Conservation (phyloP, 257 asterid genomes). For the Fraxinus anomala region DNA sequence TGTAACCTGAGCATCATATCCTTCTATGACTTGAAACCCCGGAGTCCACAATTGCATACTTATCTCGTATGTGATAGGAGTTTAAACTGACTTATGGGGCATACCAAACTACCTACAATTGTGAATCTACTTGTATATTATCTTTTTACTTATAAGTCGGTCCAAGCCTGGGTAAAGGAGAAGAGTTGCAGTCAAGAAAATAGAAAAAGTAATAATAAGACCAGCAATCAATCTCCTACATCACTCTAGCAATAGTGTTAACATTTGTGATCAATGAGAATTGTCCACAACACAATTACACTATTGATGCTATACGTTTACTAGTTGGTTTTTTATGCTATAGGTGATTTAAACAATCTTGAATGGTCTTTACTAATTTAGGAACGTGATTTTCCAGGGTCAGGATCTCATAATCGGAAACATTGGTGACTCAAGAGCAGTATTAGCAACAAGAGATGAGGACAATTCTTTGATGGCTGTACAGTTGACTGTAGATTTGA, state of each 20-base stretch:
- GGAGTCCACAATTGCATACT: neutral
- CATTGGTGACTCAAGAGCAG: constrained; percentile 96
- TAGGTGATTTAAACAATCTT: neutral
- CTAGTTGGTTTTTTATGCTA: neutral
- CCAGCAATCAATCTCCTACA: neutral
- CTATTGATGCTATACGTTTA: neutral
- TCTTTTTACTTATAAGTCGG: neutral
- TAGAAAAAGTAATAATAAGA: neutral
- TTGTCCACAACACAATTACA: neutral
- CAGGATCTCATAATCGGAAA: constrained; percentile 89
- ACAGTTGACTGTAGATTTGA: constrained; percentile 96
- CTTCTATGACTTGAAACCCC: neutral
- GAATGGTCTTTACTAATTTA: neutral
- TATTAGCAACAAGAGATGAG: constrained; percentile 78
- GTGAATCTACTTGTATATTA: neutral
- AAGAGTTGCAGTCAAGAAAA: neutral
- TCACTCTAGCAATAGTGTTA: neutral
- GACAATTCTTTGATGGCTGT: constrained; percentile 72
- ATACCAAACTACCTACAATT: neutral
- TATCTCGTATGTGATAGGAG: neutral
- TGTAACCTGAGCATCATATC: neutral
- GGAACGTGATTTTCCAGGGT: constrained; percentile 53
- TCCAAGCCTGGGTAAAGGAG: neutral
- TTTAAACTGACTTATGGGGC: neutral
- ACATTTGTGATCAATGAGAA: neutral